Base-by-base conservation (phyloP, 2,329 filamentous ascomycete genomes). In the Xylariaceae sp. region DNA sequence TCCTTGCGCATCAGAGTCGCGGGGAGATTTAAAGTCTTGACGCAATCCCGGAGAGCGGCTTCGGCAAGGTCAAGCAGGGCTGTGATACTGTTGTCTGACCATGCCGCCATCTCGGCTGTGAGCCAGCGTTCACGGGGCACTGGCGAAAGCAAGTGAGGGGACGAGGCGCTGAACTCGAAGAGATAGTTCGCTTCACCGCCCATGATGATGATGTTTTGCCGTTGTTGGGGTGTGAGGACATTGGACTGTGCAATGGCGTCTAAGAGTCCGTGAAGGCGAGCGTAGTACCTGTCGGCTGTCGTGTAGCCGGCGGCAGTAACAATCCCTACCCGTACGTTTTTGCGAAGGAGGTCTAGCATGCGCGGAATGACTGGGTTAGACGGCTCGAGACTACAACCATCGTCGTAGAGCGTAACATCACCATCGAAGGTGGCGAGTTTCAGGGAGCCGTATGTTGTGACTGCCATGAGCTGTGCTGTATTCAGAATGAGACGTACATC, bases 291-390 rank as follows among this genome's bases (percentile, higher is more conserved):
- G 44, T 85, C 80, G 5, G 88, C 87, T 29, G 92, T 86, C 0
- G 88, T 92, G 70, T 98, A 98, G 16, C 93, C 93, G 2, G 93
- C 93, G 1, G 93, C 93, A 1, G 93, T 98, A 41, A 98, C 93
- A 61, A 98, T 97, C 40, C 91, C 93, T 55, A 98, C 85, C 55
- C 86, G 86, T 53, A 92, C 87, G 49, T 86, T 84, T 55, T 83
- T 83, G 37, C 75, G 76, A 56, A 98, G 79, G 14, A 98, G 81
- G 50, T 83, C 82, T 16, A 84, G 64, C 29, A 84, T 73, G 22
- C 76, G 71, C 1, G 77, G 71, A 42, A 97, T 90, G 14, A 95
- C 82, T 0, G 89, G 86, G 63, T 87, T 95, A 14, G 80, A 75
- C 0, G 83, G 74, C 44, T 84, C 82, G 7, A 98, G 74, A 53